These are phyloP conservation scores for Coemansia sp. DNA, from an alignment of 371 early-diverging fungal species.

Conservation along the genomic window DNA sequence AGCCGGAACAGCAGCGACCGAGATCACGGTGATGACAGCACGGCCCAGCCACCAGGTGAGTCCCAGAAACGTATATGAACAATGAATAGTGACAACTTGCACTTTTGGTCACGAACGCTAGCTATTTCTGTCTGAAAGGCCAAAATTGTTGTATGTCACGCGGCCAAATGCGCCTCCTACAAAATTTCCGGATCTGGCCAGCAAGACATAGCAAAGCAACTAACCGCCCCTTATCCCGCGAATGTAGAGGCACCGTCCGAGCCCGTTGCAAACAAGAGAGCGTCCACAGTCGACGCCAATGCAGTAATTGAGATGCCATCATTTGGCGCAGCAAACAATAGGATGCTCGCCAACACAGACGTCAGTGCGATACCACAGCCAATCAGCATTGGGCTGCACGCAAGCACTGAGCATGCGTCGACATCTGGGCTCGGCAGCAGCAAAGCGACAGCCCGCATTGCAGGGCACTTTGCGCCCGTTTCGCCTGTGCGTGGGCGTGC, in stretches of 20 bases:
- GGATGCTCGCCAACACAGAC: neutral
- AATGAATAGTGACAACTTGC: neutral
- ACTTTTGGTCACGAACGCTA: neutral
- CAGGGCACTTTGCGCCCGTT: conserved; percentile 2
- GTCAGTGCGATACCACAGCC: neutral
- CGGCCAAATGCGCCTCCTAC: neutral
- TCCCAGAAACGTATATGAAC: neutral
- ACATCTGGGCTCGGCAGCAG: neutral
- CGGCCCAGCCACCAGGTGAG: conserved; percentile 14
- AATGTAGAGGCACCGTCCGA: neutral
- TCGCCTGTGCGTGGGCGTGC: conserved; percentile 1
- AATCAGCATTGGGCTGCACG: neutral
- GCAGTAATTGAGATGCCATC: conserved; percentile 4
- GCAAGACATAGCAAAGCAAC: neutral
- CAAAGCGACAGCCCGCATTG: neutral
- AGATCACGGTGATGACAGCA: conserved; percentile 7
- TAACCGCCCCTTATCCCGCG: neutral
- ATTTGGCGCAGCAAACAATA: neutral
- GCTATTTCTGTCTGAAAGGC: neutral
- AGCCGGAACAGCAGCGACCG: neutral
- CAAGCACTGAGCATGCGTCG: neutral
- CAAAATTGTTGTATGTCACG: neutral
- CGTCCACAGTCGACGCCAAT: neutral
- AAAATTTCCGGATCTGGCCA: neutral
- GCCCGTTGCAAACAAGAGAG: neutral